phyloP scores from a whole-genome alignment of 176 grass and related monocot genomes.

The Guadua angustifolia region DNA sequence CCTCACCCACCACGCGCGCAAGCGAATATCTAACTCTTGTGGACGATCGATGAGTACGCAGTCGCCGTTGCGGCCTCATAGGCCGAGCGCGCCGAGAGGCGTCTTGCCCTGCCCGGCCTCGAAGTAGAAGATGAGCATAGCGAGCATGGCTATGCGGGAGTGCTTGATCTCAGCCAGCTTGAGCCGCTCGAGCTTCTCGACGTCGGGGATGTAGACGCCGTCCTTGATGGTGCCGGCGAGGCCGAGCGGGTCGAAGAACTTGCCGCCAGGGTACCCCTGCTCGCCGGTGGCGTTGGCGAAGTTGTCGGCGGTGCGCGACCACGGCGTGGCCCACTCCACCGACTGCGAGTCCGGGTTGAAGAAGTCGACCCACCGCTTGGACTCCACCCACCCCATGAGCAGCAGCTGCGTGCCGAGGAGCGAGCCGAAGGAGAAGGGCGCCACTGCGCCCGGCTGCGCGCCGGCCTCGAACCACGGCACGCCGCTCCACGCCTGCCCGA shows the following conservation, averaged over 20 bases:
- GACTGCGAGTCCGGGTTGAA: constrained; percentile 97
- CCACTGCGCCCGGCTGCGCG: constrained; percentile 77
- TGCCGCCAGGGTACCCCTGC: constrained; percentile 90
- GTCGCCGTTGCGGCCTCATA: constrained; percentile 35
- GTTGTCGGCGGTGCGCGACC: constrained; percentile 92
- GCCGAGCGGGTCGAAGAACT: constrained; percentile 96
- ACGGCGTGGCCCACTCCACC: constrained; percentile 91
- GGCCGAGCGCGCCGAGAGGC: constrained; percentile 81
- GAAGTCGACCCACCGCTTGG: constrained; percentile 99
- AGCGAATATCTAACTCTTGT: not conserved
- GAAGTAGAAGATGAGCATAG: constrained; percentile 99
- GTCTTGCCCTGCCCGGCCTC: constrained; percentile 98
- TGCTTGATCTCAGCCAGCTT: constrained; percentile 99
- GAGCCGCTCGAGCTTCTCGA: constrained; percentile 86
- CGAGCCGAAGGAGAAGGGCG: constrained; percentile 94
- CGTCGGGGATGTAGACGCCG: constrained; percentile 77
- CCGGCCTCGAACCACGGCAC: constrained; percentile 96
- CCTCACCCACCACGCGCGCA: not conserved
- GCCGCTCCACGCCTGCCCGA: constrained; percentile 96
- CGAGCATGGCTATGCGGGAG: constrained; percentile 82
- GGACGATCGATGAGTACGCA: constrained; percentile 17
- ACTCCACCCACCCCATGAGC: constrained; percentile 99
- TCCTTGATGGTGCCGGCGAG: constrained; percentile 63
- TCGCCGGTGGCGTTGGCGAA: constrained; percentile 92
- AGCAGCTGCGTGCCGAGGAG: constrained; percentile 91